Evolutionary conservation across 352 stramenopile species (phyloP).

Genomic region (Phytophthora cryptogea): DNA sequence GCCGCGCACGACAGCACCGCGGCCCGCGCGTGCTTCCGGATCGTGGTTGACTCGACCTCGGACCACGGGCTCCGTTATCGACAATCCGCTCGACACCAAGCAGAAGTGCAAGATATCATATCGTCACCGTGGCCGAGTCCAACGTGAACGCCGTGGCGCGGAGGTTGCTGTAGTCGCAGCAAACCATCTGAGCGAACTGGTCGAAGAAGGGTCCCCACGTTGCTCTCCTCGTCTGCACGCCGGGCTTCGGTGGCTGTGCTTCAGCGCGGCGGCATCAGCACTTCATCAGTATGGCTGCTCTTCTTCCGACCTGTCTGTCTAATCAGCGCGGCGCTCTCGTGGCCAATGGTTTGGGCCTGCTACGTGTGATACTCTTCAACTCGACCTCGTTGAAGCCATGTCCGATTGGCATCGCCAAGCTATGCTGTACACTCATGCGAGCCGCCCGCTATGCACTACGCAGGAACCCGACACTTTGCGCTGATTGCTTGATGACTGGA

Average conservation of each 20-base stretch:
- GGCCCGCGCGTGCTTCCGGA: background rate
- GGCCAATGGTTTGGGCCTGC: conserved; percentile 9
- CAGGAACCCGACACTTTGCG: too few relatives aligned
- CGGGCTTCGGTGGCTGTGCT: background rate
- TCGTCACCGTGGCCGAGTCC: background rate
- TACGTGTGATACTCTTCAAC: too few relatives aligned
- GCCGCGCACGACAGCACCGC: background rate
- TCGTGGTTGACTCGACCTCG: conserved; percentile 1
- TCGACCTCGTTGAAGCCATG: background rate
- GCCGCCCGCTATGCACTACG: background rate
- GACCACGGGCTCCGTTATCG: background rate
- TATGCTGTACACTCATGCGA: background rate
- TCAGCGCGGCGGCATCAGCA: conserved; percentile 7
- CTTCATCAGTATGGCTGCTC: conserved; percentile 2
- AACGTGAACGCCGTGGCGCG: background rate
- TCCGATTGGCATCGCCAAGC: background rate
- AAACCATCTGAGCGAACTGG: conserved; percentile 1
- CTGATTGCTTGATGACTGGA: too few relatives aligned
- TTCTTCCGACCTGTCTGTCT: conserved; percentile 17
- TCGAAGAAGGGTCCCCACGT: conserved; percentile 9
- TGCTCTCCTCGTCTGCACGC: conserved; percentile 1
- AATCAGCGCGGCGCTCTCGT: conserved; percentile 1
- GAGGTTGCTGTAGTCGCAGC: background rate
- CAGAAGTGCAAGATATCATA: background rate
- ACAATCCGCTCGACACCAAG: conserved; percentile 2